These are phyloP conservation scores for Pichia manshurica DNA, from an alignment of 805 yeast genomes.

Conservation along the genomic window DNA sequence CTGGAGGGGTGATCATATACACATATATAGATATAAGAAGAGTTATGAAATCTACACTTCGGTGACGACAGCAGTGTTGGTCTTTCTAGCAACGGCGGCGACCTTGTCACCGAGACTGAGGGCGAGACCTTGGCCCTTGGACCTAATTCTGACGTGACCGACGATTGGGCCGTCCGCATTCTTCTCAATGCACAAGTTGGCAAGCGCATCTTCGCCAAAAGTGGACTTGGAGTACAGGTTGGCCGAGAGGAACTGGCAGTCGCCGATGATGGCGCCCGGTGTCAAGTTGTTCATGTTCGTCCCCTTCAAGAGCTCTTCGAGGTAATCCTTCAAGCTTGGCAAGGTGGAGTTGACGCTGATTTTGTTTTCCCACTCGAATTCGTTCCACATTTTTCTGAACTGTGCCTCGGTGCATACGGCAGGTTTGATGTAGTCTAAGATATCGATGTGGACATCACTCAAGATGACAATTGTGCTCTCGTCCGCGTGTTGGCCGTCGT, in stretches of 20 bases:
- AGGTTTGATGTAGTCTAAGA: conserved; percentile 96
- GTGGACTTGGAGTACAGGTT: conserved; percentile 87
- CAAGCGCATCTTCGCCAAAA: conserved; percentile 96
- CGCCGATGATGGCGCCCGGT: conserved; percentile 84
- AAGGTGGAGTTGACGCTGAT: conserved; percentile 75
- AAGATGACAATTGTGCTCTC: conserved; percentile 86
- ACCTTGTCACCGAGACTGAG: conserved; percentile 91
- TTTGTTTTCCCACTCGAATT: conserved; percentile 99
- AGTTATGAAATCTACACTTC: conserved; percentile 18
- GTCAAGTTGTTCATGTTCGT: conserved; percentile 95
- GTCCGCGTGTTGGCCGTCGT: conserved; percentile 91
- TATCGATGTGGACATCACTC: conserved; percentile 91
- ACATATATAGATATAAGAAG: neutral
- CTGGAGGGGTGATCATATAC: too few relatives aligned
- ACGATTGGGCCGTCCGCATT: conserved; percentile 66
- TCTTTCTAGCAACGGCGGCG: conserved; percentile 69
- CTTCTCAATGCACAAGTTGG: conserved; percentile 89
- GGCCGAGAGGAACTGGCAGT: conserved; percentile 89
- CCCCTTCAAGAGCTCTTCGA: conserved; percentile 67
- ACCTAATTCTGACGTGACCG: conserved; percentile 94
- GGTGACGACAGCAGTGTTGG: conserved; percentile 32
- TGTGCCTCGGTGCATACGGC: conserved; percentile 83
- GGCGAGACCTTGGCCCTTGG: conserved; percentile 97
- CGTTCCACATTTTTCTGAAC: conserved; percentile 98
- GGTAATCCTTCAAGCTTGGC: conserved; percentile 64